These are phyloP conservation scores for Backusella parvicylindrica DNA, from an alignment of 192 early-diverging fungal species.

Conservation along the genomic window DNA sequence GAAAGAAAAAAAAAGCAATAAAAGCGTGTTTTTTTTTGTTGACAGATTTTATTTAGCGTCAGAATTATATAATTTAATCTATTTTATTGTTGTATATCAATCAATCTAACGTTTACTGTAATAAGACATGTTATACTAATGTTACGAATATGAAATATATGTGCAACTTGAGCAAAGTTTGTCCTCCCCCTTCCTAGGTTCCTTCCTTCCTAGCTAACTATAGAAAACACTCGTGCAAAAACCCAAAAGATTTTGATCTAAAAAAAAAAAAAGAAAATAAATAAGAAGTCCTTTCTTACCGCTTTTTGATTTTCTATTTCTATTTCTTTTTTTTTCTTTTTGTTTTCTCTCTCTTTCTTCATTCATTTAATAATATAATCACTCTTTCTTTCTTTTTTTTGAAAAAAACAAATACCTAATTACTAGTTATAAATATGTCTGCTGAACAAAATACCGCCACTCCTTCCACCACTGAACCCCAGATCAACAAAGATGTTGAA, in stretches of 20 bases:
- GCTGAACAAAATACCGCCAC: neutral
- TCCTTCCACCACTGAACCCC: neutral
- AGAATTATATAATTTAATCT: constrained; percentile 3
- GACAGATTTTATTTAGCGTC: neutral
- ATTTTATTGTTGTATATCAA: constrained; percentile 3
- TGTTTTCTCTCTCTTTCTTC: neutral
- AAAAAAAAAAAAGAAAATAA: constrained; percentile 1
- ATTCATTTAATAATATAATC: neutral
- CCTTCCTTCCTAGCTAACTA: neutral
- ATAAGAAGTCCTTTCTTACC: constrained; percentile 1
- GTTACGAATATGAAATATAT: neutral
- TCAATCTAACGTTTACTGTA: neutral
- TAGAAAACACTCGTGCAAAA: constrained; percentile 4
- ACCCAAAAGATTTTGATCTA: neutral
- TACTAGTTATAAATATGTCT: neutral
- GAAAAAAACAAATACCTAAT: neutral
- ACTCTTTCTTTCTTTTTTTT: neutral
- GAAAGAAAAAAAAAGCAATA: neutral
- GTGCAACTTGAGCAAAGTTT: neutral
- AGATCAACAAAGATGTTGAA: neutral
- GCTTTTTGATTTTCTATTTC: neutral
- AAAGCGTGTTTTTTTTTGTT: neutral
- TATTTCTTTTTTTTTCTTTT: neutral
- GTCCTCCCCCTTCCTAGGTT: neutral
- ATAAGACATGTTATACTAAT: neutral